Evolutionary conservation across 768 basidiomycete species (phyloP), one percentile per base, ranked within the genome.

Genomic region (Suillus tomentosus): DNA sequence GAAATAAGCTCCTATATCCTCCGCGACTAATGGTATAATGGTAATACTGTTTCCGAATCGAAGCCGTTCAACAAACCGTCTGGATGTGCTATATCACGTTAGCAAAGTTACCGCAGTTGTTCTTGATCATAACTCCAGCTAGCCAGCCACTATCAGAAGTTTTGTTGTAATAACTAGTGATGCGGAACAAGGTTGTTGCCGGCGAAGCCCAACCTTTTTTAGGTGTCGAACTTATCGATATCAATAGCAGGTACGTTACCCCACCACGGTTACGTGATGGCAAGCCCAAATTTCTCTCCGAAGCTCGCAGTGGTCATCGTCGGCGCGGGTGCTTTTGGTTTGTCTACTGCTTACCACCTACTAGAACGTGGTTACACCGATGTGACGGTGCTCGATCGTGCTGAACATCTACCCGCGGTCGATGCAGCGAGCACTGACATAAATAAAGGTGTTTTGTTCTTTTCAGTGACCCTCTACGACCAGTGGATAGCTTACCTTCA

Each of bases 261-360:
- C 4, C n/a, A 24, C 14, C 2, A 50, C 14, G 5, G 24, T 27
- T 7, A 50, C 24, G 7, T 39, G 8, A 24, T 57, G 39, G 10
- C 39, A 57, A 57, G 39, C 24, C 9, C 39, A 17, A 61, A 34
- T 37, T 31, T 66, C n/a, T 27, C 45, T 39, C 14, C 65, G 6
- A 57, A 77, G 63, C 71, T 78, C 69, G 76, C 74, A 59, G 78
- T 89, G 53, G 70, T 94, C 60, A 88, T 95, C 65, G 80, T 94
- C 50, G 94, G 94, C 34, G 88, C 91, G 47, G 94, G 94, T 5
- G 88, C 88, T 67, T 96, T 96, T 73, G 95, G 95, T 7, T 79
- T 93, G 58, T 95, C 94, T 19, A 91, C 95, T 0, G 95, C 94
- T 2, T 83, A 87, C 68, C 87, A 93, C 72, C 86, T 96, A 60